Conservation (phyloP, 257 asterid species). For the Cinchona pubescens region DNA sequence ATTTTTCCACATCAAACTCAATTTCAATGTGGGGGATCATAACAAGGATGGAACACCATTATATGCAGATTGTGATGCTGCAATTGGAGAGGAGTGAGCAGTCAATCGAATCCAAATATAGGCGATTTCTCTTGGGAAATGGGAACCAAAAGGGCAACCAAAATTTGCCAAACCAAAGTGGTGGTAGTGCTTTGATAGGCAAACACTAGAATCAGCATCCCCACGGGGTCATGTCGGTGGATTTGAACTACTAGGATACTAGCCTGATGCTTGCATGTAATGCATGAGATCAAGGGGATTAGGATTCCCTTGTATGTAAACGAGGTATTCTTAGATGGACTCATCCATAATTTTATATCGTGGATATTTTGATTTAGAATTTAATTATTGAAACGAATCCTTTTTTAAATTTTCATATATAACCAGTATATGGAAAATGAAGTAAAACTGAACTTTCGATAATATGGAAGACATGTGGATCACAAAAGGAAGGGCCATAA, state of each 20-base stretch:
- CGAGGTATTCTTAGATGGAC: too few species aligned
- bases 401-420: too few species aligned
- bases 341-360: too few species aligned
- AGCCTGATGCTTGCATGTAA: background rate
- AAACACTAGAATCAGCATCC: constrained; percentile 21
- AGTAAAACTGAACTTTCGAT: too few species aligned
- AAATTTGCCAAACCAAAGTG: constrained; percentile 42
- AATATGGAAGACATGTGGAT: too few species aligned
- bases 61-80: constrained; percentile 12
- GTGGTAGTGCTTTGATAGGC: constrained; percentile 19
- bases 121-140: constrained; percentile 27
- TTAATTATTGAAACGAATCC: too few species aligned
- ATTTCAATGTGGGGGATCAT: constrained; percentile 1
- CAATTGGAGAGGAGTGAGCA: background rate
- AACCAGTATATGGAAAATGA: too few species aligned
- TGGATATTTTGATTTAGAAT: too few species aligned
- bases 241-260: background rate
- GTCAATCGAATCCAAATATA: constrained; percentile 37
- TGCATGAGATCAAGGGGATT: background rate
- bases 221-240: constrained; percentile 12
- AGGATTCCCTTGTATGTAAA: constrained; percentile 4
- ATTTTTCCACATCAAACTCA: background rate
- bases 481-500: too few species aligned
- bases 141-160: constrained; percentile 14
- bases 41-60: constrained; percentile 28